These are phyloP conservation scores for Kwoniella heveanensis DNA, from an alignment of 768 basidiomycete species.

Conservation along the genomic window DNA sequence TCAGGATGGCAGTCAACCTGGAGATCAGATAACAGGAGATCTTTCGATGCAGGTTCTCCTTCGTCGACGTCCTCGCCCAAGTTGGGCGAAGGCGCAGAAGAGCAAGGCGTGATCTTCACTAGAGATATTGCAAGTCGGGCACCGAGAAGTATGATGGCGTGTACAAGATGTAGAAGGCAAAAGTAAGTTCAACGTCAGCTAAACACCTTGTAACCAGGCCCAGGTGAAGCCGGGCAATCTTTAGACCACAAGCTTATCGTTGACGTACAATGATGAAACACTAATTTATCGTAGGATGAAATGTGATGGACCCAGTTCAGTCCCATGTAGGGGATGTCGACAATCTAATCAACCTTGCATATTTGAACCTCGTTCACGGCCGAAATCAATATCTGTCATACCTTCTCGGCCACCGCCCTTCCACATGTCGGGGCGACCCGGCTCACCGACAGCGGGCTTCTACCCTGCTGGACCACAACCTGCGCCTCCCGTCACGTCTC, in stretches of 20 bases:
- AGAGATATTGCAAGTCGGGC: conserved; percentile 27
- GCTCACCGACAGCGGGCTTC: conserved; percentile 35
- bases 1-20: conserved; percentile 29
- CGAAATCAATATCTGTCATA: conserved; percentile 49
- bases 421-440: conserved; percentile 32
- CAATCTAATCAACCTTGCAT: conserved; percentile 43
- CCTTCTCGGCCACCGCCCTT: conserved; percentile 46
- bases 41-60: conserved; percentile 27
- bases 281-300: conserved; percentile 41
- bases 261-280: neutral
- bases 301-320: conserved; percentile 47
- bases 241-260: neutral
- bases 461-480: conserved; percentile 45
- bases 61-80: conserved; percentile 14
- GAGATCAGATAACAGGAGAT: conserved; percentile 21
- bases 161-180: conserved; percentile 35
- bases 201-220: neutral
- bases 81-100: conserved; percentile 17
- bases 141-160: conserved; percentile 40
- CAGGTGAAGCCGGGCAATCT: neutral
- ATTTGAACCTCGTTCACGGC: conserved; percentile 47
- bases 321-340: conserved; percentile 50
- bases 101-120: conserved; percentile 17
- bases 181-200: conserved; percentile 18
- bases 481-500: conserved; percentile 43